Conservation (phyloP, 305 asterid species). For the Fraxinus sp. region DNA sequence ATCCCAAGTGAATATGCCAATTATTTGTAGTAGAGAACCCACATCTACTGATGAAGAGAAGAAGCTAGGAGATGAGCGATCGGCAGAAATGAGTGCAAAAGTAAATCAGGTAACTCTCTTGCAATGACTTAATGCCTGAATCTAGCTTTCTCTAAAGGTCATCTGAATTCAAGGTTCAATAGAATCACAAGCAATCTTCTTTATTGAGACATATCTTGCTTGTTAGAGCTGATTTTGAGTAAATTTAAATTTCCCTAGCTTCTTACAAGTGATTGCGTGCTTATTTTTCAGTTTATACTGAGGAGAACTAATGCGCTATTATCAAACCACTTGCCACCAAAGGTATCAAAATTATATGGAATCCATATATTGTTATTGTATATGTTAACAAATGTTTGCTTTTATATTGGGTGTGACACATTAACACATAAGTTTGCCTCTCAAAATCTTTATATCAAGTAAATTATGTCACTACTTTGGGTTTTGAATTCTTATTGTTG, state of each 20-base stretch:
- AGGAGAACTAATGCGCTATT: conserved; percentile 93
- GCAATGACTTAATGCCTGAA: conserved; percentile 14
- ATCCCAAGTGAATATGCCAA: conserved; percentile 58
- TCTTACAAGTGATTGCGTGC: conserved; percentile 24
- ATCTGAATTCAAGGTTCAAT: conserved; percentile 11
- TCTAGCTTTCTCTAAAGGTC: conserved; percentile 12
- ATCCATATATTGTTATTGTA: conserved; percentile 6
- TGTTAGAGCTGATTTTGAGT: conserved; percentile 13
- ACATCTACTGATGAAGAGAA: conserved; percentile 79
- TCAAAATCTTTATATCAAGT: not conserved
- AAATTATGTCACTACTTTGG: not conserved
- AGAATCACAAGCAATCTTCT: conserved; percentile 21
- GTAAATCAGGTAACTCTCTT: conserved; percentile 77
- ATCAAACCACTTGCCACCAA: conserved; percentile 97
- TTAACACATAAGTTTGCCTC: conserved; percentile 8
- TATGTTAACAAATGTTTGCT: conserved; percentile 1
- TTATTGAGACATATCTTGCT: conserved; percentile 16
- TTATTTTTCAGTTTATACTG: conserved; percentile 74
- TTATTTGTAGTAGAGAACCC: conserved; percentile 93
- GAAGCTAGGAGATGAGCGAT: conserved; percentile 77
- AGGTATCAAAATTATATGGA: conserved; percentile 51
- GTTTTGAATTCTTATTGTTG: conserved; percentile 6
- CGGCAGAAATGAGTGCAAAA: conserved; percentile 82
- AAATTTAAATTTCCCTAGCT: conserved; percentile 15
- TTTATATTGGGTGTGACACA: not conserved